phyloP scores from a whole-genome alignment of 2,329 filamentous ascomycete genomes.

The Exserohilum turcica region DNA sequence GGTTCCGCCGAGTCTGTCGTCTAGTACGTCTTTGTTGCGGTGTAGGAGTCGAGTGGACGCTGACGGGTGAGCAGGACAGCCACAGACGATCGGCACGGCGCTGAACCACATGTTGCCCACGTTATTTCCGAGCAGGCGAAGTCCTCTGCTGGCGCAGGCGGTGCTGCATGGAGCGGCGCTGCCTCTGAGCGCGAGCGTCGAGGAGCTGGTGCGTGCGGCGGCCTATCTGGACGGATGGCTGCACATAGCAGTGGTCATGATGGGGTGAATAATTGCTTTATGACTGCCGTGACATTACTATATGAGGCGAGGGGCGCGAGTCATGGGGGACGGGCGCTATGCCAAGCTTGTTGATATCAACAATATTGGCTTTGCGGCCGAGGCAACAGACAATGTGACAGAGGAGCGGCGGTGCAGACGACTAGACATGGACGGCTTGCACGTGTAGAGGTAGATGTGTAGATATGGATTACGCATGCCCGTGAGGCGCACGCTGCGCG shows the following conservation, averaged over 20 bases:
- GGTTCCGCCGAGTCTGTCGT: constrained; percentile 59
- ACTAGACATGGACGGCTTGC: no score
- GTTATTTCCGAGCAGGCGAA: constrained; percentile 85
- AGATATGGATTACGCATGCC: no score
- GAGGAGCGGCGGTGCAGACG: neutral
- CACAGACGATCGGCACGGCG: constrained; percentile 75
- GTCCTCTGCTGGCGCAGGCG: constrained; percentile 80
- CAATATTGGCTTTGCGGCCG: constrained; percentile 6
- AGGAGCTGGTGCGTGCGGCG: constrained; percentile 80
- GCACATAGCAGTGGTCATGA: constrained; percentile 77
- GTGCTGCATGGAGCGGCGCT: constrained; percentile 84
- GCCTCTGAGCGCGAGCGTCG: constrained; percentile 78
- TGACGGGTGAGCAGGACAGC: constrained; percentile 51
- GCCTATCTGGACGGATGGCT: constrained; percentile 94
- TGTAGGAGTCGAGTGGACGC: constrained; percentile 8
- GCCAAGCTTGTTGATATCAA: constrained; percentile 1
- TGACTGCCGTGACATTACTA: neutral
- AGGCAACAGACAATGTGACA: neutral
- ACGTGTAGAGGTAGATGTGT: no score
- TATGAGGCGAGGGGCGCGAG: no score
- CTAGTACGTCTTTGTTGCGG: constrained; percentile 33
- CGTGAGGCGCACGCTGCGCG: neutral
- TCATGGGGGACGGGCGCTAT: constrained; percentile 12
- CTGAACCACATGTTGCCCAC: constrained; percentile 76
- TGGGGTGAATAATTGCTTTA: constrained; percentile 51